These are phyloP conservation scores for Aphanomyces invadans DNA, from an alignment of 352 stramenopile genomes.

Conservation along the genomic window DNA sequence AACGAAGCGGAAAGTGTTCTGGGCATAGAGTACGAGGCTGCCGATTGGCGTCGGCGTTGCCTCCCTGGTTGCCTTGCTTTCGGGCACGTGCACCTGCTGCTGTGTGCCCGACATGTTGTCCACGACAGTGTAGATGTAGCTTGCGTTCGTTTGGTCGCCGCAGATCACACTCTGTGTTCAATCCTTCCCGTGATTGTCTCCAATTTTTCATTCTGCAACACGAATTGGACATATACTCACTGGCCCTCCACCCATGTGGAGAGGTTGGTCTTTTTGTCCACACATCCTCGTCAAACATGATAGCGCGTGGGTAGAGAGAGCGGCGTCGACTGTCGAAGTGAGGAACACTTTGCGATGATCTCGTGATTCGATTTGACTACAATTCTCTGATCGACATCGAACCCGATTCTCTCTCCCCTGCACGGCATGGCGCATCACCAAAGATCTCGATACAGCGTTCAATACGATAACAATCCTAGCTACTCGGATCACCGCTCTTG, in stretches of 20 bases:
- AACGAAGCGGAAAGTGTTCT: constrained; percentile 19
- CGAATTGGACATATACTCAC: constrained; percentile 24
- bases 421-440: no score
- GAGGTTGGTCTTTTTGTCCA: constrained; percentile 24
- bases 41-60: not conserved
- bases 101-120: constrained; percentile 5
- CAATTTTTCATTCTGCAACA: constrained; percentile 27
- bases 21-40: constrained; percentile 1
- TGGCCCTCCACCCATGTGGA: not conserved
- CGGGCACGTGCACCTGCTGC: constrained; percentile 8
- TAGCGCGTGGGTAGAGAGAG: not conserved
- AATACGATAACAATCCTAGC: no score
- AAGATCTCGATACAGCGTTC: no score
- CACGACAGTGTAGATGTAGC: not conserved
- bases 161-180: constrained; percentile 27
- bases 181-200: constrained; percentile 24
- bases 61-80: not conserved
- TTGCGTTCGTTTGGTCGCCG: not conserved
- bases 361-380: constrained; percentile 25
- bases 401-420: not conserved
- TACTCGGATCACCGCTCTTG: no score
- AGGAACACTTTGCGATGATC: constrained; percentile 24
- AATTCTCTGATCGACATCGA: constrained; percentile 25
- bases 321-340: constrained; percentile 2
- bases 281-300: constrained; percentile 7